Percentiles rank a stretch among this genome's conserved stretches.
Conservation (phyloP, 257 asterid genomes). For the Vinca minor region DNA sequence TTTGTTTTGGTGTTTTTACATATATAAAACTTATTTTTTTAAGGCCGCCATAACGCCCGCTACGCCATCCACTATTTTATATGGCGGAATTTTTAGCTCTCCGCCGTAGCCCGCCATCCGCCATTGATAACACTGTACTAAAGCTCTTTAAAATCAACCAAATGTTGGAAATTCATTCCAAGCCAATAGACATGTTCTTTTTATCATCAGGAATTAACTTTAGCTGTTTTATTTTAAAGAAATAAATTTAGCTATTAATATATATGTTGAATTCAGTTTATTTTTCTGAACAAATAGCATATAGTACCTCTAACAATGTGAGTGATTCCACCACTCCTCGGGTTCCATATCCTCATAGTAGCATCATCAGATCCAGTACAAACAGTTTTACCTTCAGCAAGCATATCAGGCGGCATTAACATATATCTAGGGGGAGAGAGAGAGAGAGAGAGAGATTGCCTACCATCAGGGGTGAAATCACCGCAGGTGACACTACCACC, state of each 20-base stretch:
- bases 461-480: constrained; percentile 94
- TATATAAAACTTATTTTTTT: too few species aligned
- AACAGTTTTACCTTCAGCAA: constrained; percentile 52
- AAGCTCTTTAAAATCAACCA: background rate
- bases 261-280: background rate
- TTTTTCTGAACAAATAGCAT: background rate
- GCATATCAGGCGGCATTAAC: background rate
- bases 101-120: too few species aligned
- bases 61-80: too few species aligned
- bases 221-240: background rate
- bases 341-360: constrained; percentile 83
- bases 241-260: background rate
- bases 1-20: too few species aligned
- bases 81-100: too few species aligned
- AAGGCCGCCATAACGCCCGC: too few species aligned
- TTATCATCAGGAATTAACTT: background rate
- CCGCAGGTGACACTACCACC: constrained; percentile 75
- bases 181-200: background rate
- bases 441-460: constrained; percentile 5
- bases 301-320: constrained; percentile 67
- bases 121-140: too few species aligned
- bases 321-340: constrained; percentile 46
- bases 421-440: background rate
- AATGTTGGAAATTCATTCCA: background rate
- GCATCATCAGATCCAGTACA: constrained; percentile 94